Conservation (phyloP, 495 filamentous ascomycete species). For the Aspergillus diversus region DNA sequence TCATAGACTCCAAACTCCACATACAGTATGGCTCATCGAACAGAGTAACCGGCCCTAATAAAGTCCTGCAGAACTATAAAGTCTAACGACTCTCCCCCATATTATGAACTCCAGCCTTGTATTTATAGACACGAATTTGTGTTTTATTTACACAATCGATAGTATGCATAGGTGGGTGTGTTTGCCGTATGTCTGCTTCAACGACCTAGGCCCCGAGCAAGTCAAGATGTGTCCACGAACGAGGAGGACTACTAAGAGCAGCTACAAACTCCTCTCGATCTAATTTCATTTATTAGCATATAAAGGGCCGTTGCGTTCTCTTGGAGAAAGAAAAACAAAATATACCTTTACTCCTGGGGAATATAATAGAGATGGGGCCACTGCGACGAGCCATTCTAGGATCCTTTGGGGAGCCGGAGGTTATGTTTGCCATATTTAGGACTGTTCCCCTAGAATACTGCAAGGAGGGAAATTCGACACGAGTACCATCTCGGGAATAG, state of each 20-base stretch:
- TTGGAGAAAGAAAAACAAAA: neutral
- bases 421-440: conserved; percentile 42
- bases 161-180: too few relatives aligned
- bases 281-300: conserved; percentile 4
- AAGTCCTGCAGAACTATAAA: too few relatives aligned
- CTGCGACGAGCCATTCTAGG: conserved; percentile 24
- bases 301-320: too few relatives aligned
- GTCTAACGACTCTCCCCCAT: too few relatives aligned
- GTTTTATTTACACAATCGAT: too few relatives aligned
- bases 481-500: conserved; percentile 28
- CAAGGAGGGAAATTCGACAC: conserved; percentile 28
- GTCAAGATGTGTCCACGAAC: neutral
- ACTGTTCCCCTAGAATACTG: conserved; percentile 34
- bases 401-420: conserved; percentile 33
- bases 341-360: conserved; percentile 34
- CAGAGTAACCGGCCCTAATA: too few relatives aligned
- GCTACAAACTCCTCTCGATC: conserved; percentile 9
- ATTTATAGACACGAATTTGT: too few relatives aligned
- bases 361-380: conserved; percentile 39
- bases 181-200: neutral
- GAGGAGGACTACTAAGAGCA: neutral
- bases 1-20: too few relatives aligned
- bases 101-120: too few relatives aligned
- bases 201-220: neutral
- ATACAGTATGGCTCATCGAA: too few relatives aligned